Percentiles rank a stretch among this genome's conserved stretches.
phyloP scores from a whole-genome alignment of 2,329 filamentous ascomycete species.

The Colletotrichum siamense region DNA sequence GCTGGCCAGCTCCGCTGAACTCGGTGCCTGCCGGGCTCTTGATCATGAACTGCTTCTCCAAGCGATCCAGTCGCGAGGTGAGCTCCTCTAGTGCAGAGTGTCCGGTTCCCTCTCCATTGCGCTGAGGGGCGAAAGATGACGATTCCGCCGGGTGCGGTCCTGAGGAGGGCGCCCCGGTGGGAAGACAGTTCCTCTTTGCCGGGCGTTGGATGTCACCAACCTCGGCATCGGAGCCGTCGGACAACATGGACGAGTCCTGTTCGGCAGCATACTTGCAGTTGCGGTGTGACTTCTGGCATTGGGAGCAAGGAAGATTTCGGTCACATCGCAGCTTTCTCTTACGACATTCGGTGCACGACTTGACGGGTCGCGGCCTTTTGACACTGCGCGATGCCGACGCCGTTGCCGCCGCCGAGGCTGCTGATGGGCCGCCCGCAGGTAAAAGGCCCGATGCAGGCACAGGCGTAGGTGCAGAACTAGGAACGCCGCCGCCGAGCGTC shows the following conservation, averaged over 20 bases:
- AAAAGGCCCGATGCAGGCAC: not conserved
- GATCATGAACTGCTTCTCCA: constrained; percentile 55
- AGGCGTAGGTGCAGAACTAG: not conserved
- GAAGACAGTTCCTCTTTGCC: constrained; percentile 42
- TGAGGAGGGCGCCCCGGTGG: not conserved
- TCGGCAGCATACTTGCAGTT: constrained; percentile 58
- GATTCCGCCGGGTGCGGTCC: not conserved
- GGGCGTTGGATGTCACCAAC: constrained; percentile 37
- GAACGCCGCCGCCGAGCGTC: not conserved
- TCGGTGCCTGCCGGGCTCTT: constrained; percentile 46
- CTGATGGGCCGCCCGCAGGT: not conserved
- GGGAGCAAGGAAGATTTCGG: constrained; percentile 59
- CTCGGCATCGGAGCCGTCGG: constrained; percentile 54
- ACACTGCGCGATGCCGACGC: constrained; percentile 43
- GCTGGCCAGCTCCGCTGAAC: constrained; percentile 35
- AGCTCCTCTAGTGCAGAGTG: constrained; percentile 52
- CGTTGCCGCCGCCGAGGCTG: constrained; percentile 1
- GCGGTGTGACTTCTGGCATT: constrained; percentile 63
- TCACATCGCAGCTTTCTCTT: constrained; percentile 64
- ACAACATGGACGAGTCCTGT: constrained; percentile 50
- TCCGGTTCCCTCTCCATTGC: constrained; percentile 34
- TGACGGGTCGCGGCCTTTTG: constrained; percentile 59
- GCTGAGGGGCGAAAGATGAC: constrained; percentile 10
- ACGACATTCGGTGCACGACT: constrained; percentile 62
- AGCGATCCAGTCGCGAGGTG: constrained; percentile 53